Conservation (phyloP, 441 rosid species). For the Francoa sonchifolia region DNA sequence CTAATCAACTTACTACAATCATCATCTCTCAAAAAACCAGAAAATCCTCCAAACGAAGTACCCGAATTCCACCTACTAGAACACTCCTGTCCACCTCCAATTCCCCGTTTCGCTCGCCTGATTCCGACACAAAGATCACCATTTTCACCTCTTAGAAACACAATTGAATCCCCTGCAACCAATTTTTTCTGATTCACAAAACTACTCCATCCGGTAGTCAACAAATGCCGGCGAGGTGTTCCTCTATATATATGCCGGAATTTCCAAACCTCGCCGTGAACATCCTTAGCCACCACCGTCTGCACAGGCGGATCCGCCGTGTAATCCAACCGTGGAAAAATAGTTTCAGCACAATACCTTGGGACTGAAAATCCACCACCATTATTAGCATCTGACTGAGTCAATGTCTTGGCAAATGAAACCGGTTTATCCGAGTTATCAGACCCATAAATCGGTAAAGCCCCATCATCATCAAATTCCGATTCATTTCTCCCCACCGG, state of each 20-base stretch:
- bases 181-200: slow-evolving; percentile 95
- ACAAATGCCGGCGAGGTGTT: slow-evolving; percentile 84
- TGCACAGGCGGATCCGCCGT: slow-evolving; percentile 95
- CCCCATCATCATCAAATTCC: slow-evolving; percentile 26
- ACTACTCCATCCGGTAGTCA: slow-evolving; percentile 97
- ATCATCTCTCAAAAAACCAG: slow-evolving; percentile 44
- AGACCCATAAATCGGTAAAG: slow-evolving; percentile 15
- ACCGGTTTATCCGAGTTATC: slow-evolving; percentile 52
- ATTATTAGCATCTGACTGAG: slow-evolving; percentile 92
- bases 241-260: slow-evolving; percentile 96
- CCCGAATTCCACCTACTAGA: slow-evolving; percentile 61
- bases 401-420: slow-evolving; percentile 85
- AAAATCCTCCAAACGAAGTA: slow-evolving; percentile 29
- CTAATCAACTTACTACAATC: slow-evolving; percentile 32
- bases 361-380: slow-evolving; percentile 99
- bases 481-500: slow-evolving; percentile 35
- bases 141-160: slow-evolving; percentile 64
- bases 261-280: slow-evolving; percentile 87
- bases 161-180: slow-evolving; percentile 92
- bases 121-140: slow-evolving; percentile 93
- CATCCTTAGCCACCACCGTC: slow-evolving; percentile 79
- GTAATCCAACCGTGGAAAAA: slow-evolving; percentile 76
- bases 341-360: slow-evolving; percentile 89
- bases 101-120: slow-evolving; percentile 59
- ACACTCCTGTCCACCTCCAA: slow-evolving; percentile 56